Evolutionary conservation across 768 basidiomycete species (phyloP).

Genomic region (Vararia minispora): DNA sequence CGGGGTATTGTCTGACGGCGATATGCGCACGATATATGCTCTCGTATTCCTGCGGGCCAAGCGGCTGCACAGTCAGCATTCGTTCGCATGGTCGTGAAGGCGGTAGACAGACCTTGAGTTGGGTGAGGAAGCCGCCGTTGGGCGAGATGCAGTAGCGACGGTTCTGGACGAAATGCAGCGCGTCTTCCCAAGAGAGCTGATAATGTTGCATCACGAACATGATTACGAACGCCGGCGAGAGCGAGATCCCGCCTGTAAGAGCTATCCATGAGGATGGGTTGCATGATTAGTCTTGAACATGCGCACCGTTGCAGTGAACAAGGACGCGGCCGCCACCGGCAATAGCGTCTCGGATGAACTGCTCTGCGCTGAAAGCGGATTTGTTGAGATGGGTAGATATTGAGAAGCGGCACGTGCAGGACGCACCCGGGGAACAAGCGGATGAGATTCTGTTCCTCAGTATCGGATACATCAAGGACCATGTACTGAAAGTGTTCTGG

Average conservation of each 20-base stretch:
- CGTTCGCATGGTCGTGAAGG: not conserved
- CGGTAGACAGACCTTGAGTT: slow-evolving; percentile 62
- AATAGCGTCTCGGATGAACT: slow-evolving; percentile 65
- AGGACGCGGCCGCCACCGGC: slow-evolving; percentile 61
- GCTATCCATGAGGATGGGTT: not conserved
- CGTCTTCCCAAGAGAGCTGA: slow-evolving; percentile 78
- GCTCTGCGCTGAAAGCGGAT: slow-evolving; percentile 45
- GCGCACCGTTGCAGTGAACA: slow-evolving; percentile 80
- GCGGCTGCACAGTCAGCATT: slow-evolving; percentile 1
- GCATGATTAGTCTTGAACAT: not conserved
- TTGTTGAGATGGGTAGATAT: slow-evolving; percentile 1
- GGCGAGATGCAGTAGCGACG: slow-evolving; percentile 90
- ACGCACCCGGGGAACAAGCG: slow-evolving; percentile 76
- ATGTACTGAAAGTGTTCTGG: slow-evolving; percentile 69
- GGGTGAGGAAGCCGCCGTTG: slow-evolving; percentile 83
- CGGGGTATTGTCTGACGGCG: slow-evolving; percentile 52
- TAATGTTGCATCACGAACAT: slow-evolving; percentile 90
- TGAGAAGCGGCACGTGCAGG: not conserved
- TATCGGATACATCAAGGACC: slow-evolving; percentile 81
- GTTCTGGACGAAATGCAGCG: slow-evolving; percentile 80
- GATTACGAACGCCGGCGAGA: slow-evolving; percentile 82
- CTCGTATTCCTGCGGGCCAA: slow-evolving; percentile 65
- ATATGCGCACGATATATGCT: slow-evolving; percentile 78
- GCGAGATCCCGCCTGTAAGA: slow-evolving; percentile 65
- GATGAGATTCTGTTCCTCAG: slow-evolving; percentile 91